Percentiles rank a stretch among this genome's conserved stretches.
Evolutionary conservation across 2,329 filamentous ascomycete species (phyloP).

Genomic region (Penicillium corylophilum): DNA sequence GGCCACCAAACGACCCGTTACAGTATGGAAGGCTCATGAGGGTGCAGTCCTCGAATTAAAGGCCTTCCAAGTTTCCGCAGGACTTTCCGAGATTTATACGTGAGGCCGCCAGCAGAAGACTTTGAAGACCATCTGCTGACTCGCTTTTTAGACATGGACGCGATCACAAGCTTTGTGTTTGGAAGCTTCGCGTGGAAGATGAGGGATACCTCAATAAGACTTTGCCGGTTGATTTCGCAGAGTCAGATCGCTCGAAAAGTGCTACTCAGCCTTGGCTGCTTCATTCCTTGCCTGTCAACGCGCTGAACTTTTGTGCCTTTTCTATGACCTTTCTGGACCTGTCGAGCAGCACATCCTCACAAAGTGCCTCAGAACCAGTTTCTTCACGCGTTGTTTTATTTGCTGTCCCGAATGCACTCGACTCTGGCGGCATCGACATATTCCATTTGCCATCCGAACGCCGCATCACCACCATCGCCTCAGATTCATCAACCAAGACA

Average conservation of each 20-base stretch:
- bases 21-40: conserved; percentile 83
- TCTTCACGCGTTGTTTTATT: conserved; percentile 54
- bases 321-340: conserved; percentile 29
- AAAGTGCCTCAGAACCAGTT: conserved; percentile 3
- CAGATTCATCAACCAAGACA: conserved; percentile 45
- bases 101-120: conserved; percentile 45
- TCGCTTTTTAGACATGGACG: conserved; percentile 71
- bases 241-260: conserved; percentile 44
- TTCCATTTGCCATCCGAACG: conserved; percentile 75
- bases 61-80: conserved; percentile 53
- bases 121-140: conserved; percentile 10
- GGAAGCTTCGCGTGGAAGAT: conserved; percentile 71
- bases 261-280: conserved; percentile 73
- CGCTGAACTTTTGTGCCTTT: conserved; percentile 85
- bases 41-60: conserved; percentile 72
- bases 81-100: conserved; percentile 73
- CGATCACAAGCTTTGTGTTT: conserved; percentile 82
- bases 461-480: conserved; percentile 61
- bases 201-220: conserved; percentile 57
- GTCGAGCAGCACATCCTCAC: conserved; percentile 1
- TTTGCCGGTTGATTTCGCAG: conserved; percentile 67
- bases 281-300: conserved; percentile 80
- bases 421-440: conserved; percentile 77
- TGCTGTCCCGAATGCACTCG: conserved; percentile 76
- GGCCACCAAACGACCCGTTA: conserved; percentile 73